Conservation (phyloP, 352 stramenopile species). For the Phytophthora parvispora region DNA sequence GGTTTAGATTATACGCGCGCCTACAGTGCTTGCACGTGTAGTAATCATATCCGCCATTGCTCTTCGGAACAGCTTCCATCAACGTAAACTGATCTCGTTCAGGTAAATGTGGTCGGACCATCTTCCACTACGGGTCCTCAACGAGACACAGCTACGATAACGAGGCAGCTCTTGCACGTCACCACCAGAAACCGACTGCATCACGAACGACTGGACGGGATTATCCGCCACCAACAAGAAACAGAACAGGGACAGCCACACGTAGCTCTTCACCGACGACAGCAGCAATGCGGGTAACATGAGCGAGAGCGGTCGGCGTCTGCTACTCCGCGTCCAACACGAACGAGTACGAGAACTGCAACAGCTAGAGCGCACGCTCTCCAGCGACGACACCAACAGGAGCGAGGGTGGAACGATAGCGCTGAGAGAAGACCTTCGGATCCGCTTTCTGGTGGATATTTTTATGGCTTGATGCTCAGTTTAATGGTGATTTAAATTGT, state of each 20-base stretch:
- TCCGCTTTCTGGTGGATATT: not conserved
- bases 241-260: not conserved
- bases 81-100: not conserved
- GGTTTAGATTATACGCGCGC: not conserved
- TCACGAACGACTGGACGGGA: no score
- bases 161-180: no score
- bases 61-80: not conserved
- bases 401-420: not conserved
- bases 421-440: not conserved
- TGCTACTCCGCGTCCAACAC: not conserved
- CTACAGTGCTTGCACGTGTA: not conserved
- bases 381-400: no score
- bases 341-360: not conserved
- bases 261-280: not conserved
- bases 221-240: not conserved
- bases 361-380: not conserved
- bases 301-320: not conserved
- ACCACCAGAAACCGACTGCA: no score
- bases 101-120: not conserved
- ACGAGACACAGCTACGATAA: no score
- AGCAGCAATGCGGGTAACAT: not conserved
- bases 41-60: not conserved
- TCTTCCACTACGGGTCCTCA: not conserved
- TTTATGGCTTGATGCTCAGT: not conserved
- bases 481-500: not conserved